Base-by-base conservation (phyloP, 108 stramenopile species). In the Conticribra guillardii region DNA sequence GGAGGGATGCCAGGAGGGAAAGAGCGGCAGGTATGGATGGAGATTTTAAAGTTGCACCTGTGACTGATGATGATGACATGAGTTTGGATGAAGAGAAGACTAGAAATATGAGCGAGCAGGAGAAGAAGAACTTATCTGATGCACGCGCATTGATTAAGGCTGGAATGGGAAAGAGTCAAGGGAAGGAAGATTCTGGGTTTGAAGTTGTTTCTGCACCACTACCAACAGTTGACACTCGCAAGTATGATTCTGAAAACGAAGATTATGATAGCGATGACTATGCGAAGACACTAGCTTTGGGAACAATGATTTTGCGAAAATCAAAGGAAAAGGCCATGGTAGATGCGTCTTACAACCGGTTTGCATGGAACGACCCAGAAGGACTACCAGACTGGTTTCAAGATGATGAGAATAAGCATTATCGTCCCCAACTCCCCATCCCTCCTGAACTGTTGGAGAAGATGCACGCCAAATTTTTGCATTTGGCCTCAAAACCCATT, bases 271-370 rank as follows among this genome's bases (percentile, higher is more conserved):
- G 91, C 56, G 98, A 99, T 50, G 98, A 98, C 65, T 89, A 93
- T 47, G 93, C 95, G 0, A 72, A 90, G 53, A 96, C 96, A 3
- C 75, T 99, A 22, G 98, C 98, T 0, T 54, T 99, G 41, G 99
- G 96, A 23, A 96, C 98, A 23, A 97, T 98, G 97, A 97, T 99
- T 91, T 79, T 98, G 7, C 87, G 97, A 2, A 85, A 94, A 59
- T 89, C 92, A 41, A 97, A 96, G 57, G 94, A 94, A 21, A 97
- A 98, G 76, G 91, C 96, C 18, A 70, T 97, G 41, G 94, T 99
- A 2, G 99, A 99, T 79, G 98, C 98, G 1, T 95, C 94, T 1
- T 99, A 99, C 93, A 99, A 99, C 74, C 96, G 99, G 0, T 99
- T 76, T 72, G 96, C 98, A 18, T 99, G 97, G 96, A 99, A 99